phyloP scores from a whole-genome alignment of 768 basidiomycete species.

The Cyathus striatus region DNA sequence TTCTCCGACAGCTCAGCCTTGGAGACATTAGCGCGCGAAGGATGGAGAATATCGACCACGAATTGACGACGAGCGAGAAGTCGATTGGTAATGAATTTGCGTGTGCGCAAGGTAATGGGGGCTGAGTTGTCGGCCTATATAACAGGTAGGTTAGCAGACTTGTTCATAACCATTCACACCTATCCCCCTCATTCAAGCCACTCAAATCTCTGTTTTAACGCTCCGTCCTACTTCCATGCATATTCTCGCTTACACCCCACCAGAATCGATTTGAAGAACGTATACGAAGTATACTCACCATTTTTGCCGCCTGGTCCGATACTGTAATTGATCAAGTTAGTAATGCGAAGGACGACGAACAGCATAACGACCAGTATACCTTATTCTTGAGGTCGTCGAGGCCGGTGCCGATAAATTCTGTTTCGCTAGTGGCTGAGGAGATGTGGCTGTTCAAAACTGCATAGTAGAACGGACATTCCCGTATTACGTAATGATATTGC shows the following conservation, averaged over 20 bases:
- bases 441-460: slow-evolving; percentile 36
- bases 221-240: too few species aligned
- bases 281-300: slow-evolving; percentile 22
- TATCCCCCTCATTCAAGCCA: background rate
- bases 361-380: slow-evolving; percentile 19
- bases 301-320: slow-evolving; percentile 20
- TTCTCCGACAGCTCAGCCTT: slow-evolving; percentile 90
- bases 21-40: slow-evolving; percentile 91
- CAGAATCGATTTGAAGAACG: too few species aligned
- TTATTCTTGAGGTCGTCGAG: slow-evolving; percentile 38
- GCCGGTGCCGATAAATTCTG: slow-evolving; percentile 24
- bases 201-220: background rate
- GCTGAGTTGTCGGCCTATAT: slow-evolving; percentile 71
- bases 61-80: slow-evolving; percentile 95
- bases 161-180: background rate
- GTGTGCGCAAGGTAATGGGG: slow-evolving; percentile 93
- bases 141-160: background rate
- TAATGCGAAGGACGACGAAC: too few species aligned
- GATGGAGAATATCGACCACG: slow-evolving; percentile 91
- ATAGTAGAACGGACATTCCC: slow-evolving; percentile 41
- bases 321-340: too few species aligned
- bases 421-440: slow-evolving; percentile 7
- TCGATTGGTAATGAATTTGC: slow-evolving; percentile 99
- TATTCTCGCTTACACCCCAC: too few species aligned
- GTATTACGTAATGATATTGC: too few species aligned